phyloP scores from a whole-genome alignment of 192 early-diverging fungal species.

The Jimgerdemannia flammicorona region DNA sequence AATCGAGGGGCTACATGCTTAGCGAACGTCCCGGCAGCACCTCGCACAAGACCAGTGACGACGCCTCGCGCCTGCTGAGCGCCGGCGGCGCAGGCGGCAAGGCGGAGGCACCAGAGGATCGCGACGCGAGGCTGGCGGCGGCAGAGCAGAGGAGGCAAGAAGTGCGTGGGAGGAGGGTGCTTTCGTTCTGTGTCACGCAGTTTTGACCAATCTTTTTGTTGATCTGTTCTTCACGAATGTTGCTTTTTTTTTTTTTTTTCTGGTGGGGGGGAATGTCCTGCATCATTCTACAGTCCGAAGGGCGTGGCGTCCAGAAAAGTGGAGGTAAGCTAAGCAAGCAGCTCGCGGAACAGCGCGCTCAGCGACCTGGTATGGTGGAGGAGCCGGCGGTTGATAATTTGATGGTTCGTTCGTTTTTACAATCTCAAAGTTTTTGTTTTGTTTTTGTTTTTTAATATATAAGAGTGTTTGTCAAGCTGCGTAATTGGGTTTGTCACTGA shows the following conservation, averaged over 20 bases:
- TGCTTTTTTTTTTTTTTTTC: no score
- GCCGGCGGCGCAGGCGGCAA: not conserved
- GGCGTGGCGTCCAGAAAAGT: slow-evolving; percentile 20
- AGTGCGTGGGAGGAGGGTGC: not conserved
- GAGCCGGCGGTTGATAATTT: not conserved
- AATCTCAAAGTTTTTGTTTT: no score
- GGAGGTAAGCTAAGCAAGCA: slow-evolving; percentile 21
- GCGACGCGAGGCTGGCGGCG: slow-evolving; percentile 10
- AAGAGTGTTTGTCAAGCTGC: no score
- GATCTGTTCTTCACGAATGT: no score
- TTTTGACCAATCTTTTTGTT: not conserved
- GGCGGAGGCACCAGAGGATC: not conserved
- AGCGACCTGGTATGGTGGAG: not conserved
- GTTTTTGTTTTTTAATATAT: no score
- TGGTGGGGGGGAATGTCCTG: not conserved
- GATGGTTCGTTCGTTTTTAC: not conserved
- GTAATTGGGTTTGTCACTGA: no score
- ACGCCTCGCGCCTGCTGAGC: not conserved
- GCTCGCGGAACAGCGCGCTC: slow-evolving; percentile 12
- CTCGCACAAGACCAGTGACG: no score
- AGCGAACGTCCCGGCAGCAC: not conserved
- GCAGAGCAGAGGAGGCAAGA: slow-evolving; percentile 10
- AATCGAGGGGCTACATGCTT: not conserved
- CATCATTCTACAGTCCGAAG: slow-evolving; percentile 15
- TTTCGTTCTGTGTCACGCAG: not conserved